Conservation (phyloP, 768 basidiomycete species). For the Kwoniella europaea region DNA sequence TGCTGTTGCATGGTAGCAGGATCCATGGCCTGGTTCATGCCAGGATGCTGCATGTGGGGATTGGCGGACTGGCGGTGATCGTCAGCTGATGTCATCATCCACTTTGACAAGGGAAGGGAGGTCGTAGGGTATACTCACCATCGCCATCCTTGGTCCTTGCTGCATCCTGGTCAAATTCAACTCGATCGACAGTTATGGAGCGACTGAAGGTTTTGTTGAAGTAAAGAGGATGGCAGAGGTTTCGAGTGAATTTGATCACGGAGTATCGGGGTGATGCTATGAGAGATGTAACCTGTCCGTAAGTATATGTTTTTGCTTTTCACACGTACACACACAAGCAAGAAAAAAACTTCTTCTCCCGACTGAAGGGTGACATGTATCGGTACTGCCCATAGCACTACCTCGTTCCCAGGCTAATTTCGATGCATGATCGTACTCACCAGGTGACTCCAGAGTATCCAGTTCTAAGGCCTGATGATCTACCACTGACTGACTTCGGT, state of each 20-base stretch:
- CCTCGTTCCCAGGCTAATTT: neutral
- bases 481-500: neutral
- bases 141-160: conserved; percentile 24
- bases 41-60: conserved; percentile 26
- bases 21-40: conserved; percentile 19
- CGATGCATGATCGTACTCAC: neutral
- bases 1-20: conserved; percentile 17
- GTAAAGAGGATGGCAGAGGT: neutral
- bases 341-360: neutral
- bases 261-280: neutral
- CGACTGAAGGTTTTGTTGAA: neutral
- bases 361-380: neutral
- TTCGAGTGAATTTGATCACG: neutral
- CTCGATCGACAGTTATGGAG: neutral
- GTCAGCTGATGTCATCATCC: conserved; percentile 10
- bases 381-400: neutral
- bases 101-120: conserved; percentile 3
- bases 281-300: neutral
- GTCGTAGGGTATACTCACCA: conserved; percentile 9
- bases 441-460: neutral
- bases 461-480: neutral
- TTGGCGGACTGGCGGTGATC: conserved; percentile 13
- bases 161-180: conserved; percentile 18
- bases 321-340: neutral
- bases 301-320: neutral